A percentile compares a stretch with the other conserved stretches of the same genome.
These are phyloP conservation scores for Aspergillus pseudoterreus DNA, from an alignment of 2,329 filamentous ascomycete species.

Conservation along the genomic window DNA sequence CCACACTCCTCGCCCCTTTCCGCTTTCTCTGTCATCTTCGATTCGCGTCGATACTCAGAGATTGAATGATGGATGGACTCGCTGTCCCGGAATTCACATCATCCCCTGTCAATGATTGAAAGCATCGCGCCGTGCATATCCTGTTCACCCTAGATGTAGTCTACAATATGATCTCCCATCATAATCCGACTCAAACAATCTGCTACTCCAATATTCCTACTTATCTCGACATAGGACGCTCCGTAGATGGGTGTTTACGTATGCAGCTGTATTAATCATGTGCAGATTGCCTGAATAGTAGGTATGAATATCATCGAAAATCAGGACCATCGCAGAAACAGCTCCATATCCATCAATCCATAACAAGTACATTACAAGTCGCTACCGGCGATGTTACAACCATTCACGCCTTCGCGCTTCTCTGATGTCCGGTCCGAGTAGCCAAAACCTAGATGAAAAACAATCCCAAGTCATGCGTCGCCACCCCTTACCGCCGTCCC, in stretches of 20 bases:
- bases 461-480: neutral
- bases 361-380: slow-evolving; percentile 7
- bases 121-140: neutral
- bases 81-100: neutral
- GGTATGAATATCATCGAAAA: no score
- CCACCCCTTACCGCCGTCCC: slow-evolving; percentile 56
- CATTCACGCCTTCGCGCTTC: slow-evolving; percentile 1
- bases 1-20: neutral
- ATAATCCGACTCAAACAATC: neutral
- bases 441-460: neutral
- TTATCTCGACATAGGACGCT: no score
- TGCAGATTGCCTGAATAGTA: no score
- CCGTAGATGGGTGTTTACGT: no score
- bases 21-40: neutral
- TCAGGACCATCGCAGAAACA: no score
- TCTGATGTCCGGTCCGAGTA: neutral
- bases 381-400: neutral
- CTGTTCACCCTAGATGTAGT: neutral
- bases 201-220: no score
- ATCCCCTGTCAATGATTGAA: neutral
- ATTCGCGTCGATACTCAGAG: neutral
- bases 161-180: neutral
- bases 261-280: no score
- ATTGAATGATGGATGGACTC: neutral
- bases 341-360: neutral